Percentiles rank a stretch among this genome's conserved stretches.
These are phyloP conservation scores for Chaetomium olivaceum DNA, from an alignment of 2,329 filamentous ascomycete species.

Conservation along the genomic window DNA sequence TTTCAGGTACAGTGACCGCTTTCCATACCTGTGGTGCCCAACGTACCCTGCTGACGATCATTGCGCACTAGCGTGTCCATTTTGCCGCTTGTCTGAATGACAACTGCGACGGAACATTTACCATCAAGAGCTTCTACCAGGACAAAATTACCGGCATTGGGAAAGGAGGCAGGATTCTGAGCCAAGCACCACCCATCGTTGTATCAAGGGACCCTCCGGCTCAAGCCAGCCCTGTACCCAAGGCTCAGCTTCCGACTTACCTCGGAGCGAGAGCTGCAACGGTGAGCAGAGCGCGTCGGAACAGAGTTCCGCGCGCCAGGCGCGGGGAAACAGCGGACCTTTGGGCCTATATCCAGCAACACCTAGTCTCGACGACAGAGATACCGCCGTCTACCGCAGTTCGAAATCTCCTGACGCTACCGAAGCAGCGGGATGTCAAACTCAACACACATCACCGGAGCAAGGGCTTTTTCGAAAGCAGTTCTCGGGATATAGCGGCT, in stretches of 20 bases:
- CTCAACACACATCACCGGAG: constrained; percentile 29
- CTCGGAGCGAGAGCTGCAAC: not conserved
- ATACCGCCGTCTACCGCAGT: constrained; percentile 28
- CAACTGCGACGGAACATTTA: constrained; percentile 31
- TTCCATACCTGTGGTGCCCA: not conserved
- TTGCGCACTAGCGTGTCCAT: constrained; percentile 22
- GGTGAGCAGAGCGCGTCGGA: not conserved
- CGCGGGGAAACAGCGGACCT: constrained; percentile 12
- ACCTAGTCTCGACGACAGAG: constrained; percentile 21
- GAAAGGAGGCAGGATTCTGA: constrained; percentile 21
- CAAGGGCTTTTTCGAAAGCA: constrained; percentile 25
- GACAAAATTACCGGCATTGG: not conserved
- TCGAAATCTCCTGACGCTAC: constrained; percentile 32
- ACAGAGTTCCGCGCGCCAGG: not conserved
- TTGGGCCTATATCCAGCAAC: constrained; percentile 35
- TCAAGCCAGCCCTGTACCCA: not conserved
- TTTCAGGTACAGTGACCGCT: constrained; percentile 24
- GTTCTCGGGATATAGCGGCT: constrained; percentile 33
- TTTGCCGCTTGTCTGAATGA: constrained; percentile 29
- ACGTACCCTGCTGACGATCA: not conserved
- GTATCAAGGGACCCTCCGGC: constrained; percentile 19
- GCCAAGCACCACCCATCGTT: constrained; percentile 25
- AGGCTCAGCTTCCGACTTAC: constrained; percentile 7
- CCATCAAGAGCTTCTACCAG: constrained; percentile 19
- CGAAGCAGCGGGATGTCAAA: constrained; percentile 32